Evolutionary conservation across 2,329 filamentous ascomycete species (phyloP), one percentile per base, ranked within the genome.

Genomic region (Plenodomus tracheiphilus): DNA sequence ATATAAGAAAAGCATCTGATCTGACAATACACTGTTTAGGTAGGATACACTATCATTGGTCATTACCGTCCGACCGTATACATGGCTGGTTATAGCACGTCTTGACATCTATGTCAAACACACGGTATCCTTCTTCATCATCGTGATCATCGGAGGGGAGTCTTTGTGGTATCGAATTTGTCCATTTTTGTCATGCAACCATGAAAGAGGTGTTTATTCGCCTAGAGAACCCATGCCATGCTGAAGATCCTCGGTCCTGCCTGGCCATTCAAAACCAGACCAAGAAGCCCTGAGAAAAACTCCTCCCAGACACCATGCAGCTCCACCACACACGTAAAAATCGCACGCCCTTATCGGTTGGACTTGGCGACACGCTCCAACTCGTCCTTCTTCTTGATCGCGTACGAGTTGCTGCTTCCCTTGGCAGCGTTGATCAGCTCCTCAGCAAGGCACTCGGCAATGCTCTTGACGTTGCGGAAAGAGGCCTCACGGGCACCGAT

Each of bases 361-460:
- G 86, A 91, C 91, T 99, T 99, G 82, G 94, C 94, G 74, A 99
- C 94, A 94, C 94, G 94, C 89, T 99, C 94, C 83, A 99, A 82
- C 89, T 99, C 95, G 81, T 99, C 94, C 93, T 99, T 99, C 91
- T 99, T 99, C 91, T 99, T 99, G 88, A 99, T 99, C 75, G 95
- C 94, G 80, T 97, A 99, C 69, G 92, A 97, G 91, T 99, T 99
- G 83, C 89, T 95, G 87, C 89, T 95, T 76, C 94, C 94, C 91
- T 99, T 99, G 80, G 95, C 95, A 77, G 95, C 95, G 86, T 99
- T 99, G 88, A 99, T 97, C 79, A 99, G 86, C 87, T 99, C 94
- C 83, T 99, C 95, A 77, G 94, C 94, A 74, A 99, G 84, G 85
- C 94, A 97, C 86, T 99, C 94, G 74, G 95, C 92, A 77, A 99